Percentiles rank a stretch among this genome's conserved stretches.
Evolutionary conservation across 2,329 filamentous ascomycete genomes (phyloP).

Genomic region (Apiospora aurea): DNA sequence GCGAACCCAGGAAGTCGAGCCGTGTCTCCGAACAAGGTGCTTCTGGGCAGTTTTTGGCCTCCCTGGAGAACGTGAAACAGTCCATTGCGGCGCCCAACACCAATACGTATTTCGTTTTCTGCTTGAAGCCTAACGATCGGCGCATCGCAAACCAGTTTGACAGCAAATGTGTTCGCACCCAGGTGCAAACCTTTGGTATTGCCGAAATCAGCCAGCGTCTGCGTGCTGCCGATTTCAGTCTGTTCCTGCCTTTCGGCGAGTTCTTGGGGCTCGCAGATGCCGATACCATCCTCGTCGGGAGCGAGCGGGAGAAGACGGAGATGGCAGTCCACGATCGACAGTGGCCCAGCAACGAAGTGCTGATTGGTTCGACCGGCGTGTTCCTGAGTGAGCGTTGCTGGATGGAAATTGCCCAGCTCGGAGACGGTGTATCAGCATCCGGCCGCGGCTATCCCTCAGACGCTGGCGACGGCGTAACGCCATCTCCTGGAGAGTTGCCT

Average conservation of each 20-base stretch:
- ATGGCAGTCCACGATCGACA: slow-evolving; percentile 89
- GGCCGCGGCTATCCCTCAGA: slow-evolving; percentile 64
- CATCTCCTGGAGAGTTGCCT: slow-evolving; percentile 61
- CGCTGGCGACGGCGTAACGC: slow-evolving; percentile 66
- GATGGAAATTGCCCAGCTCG: slow-evolving; percentile 84
- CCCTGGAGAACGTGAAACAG: slow-evolving; percentile 89
- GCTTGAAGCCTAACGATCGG: slow-evolving; percentile 94
- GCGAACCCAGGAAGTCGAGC: slow-evolving; percentile 50
- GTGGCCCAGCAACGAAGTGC: slow-evolving; percentile 92
- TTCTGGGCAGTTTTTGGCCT: slow-evolving; percentile 88
- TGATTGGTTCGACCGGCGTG: slow-evolving; percentile 88
- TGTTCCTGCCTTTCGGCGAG: slow-evolving; percentile 95
- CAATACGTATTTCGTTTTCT: slow-evolving; percentile 96
- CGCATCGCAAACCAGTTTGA: slow-evolving; percentile 99
- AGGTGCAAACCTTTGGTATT: slow-evolving; percentile 94
- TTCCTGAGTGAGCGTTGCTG: slow-evolving; percentile 97
- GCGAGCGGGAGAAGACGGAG: slow-evolving; percentile 90
- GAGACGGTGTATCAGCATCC: slow-evolving; percentile 64
- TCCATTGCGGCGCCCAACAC: slow-evolving; percentile 82
- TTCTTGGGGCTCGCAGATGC: slow-evolving; percentile 89
- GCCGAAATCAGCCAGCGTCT: slow-evolving; percentile 95
- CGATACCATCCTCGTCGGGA: slow-evolving; percentile 86
- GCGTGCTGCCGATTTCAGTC: slow-evolving; percentile 90
- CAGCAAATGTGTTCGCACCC: slow-evolving; percentile 95
- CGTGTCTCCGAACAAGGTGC: slow-evolving; percentile 77